Evolutionary conservation across 1,284 basidiomycete species (phyloP).

Genomic region (Volvariella surrecta): DNA sequence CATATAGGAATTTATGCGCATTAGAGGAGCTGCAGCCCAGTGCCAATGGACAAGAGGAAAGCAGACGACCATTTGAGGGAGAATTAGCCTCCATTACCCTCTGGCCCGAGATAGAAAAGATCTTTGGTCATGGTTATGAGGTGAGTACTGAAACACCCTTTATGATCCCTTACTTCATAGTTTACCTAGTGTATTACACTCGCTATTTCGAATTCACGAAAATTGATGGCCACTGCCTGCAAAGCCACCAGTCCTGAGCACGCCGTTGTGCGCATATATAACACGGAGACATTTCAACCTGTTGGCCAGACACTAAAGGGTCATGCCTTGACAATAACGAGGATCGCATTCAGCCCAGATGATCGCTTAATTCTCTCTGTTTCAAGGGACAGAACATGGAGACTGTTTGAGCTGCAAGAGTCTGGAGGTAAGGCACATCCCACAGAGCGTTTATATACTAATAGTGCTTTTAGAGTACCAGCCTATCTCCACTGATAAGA

Average conservation of each 20-base stretch:
- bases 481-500: slow-evolving; percentile 65
- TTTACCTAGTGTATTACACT: slow-evolving; percentile 63
- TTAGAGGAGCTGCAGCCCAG: not conserved
- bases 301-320: slow-evolving; percentile 71
- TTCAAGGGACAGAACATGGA: slow-evolving; percentile 90
- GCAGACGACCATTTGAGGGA: slow-evolving; percentile 68
- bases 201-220: slow-evolving; percentile 59
- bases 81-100: slow-evolving; percentile 80
- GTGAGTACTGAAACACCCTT: slow-evolving; percentile 36
- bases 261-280: slow-evolving; percentile 83
- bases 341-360: slow-evolving; percentile 83
- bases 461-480: slow-evolving; percentile 37
- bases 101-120: slow-evolving; percentile 96
- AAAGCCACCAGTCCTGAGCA: slow-evolving; percentile 84
- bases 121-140: slow-evolving; percentile 98
- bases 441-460: not conserved
- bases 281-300: slow-evolving; percentile 60
- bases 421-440: slow-evolving; percentile 24
- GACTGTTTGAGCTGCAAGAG: slow-evolving; percentile 54
- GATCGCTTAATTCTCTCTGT: slow-evolving; percentile 76
- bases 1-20: no score
- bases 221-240: slow-evolving; percentile 86
- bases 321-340: slow-evolving; percentile 86
- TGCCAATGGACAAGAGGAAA: slow-evolving; percentile 7
- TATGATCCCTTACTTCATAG: slow-evolving; percentile 1